Evolutionary conservation across 2,329 filamentous ascomycete species (phyloP).

Genomic region (Epichloe sylvatica): DNA sequence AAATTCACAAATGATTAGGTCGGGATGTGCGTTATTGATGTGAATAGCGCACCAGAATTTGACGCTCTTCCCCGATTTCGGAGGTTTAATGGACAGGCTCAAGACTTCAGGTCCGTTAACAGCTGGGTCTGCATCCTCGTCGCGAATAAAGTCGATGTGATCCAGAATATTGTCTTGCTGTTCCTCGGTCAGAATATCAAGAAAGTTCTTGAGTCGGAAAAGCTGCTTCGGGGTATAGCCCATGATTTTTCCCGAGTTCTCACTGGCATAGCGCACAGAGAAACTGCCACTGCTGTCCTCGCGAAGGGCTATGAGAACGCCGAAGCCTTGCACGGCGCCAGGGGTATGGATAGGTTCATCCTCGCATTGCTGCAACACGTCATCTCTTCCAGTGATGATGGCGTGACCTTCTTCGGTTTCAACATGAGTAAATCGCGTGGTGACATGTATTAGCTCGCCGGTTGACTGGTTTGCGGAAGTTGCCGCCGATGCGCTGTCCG

Average conservation of each 20-base stretch:
- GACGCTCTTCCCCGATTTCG: conserved; percentile 35
- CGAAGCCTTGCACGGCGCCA: conserved; percentile 69
- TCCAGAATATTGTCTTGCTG: conserved; percentile 73
- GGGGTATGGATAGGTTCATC: conserved; percentile 86
- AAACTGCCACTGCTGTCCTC: conserved; percentile 57
- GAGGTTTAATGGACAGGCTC: conserved; percentile 54
- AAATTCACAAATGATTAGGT: conserved; percentile 75
- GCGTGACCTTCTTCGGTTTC: conserved; percentile 66
- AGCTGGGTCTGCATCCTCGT: conserved; percentile 63
- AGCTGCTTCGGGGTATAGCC: conserved; percentile 66
- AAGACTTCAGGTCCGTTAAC: conserved; percentile 77
- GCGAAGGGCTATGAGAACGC: conserved; percentile 58
- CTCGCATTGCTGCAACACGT: conserved; percentile 64
- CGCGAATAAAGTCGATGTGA: conserved; percentile 75
- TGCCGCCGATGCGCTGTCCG: conserved; percentile 7
- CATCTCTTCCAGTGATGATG: conserved; percentile 67
- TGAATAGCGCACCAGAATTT: conserved; percentile 87
- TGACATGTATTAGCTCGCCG: conserved; percentile 38
- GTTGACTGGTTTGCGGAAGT: conserved; percentile 12
- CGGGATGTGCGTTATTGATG: conserved; percentile 50
- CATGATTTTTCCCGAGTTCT: conserved; percentile 63
- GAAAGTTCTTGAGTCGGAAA: conserved; percentile 61
- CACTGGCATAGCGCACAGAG: conserved; percentile 59
- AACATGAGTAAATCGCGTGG: conserved; percentile 65
- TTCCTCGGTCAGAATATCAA: conserved; percentile 72